These are phyloP conservation scores for Xylaria sp. DNA, from an alignment of 2,329 filamentous ascomycete genomes.

Conservation along the genomic window DNA sequence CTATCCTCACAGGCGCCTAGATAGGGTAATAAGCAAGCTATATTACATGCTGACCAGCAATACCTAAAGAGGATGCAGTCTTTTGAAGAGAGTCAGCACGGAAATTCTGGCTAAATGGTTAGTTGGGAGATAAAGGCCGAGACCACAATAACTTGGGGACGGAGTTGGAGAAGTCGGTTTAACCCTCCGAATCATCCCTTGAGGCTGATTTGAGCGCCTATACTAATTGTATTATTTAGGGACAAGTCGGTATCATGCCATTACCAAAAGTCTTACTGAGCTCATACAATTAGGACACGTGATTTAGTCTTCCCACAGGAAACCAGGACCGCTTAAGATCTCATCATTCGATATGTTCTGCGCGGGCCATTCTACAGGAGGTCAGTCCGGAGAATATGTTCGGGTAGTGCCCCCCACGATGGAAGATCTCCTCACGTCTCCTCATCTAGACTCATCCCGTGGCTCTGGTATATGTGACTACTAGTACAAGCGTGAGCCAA, in stretches of 20 bases:
- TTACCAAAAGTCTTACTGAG: conserved; percentile 4
- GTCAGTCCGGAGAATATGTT: neutral
- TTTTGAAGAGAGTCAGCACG: conserved; percentile 17
- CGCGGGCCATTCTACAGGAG: neutral
- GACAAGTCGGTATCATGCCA: conserved; percentile 2
- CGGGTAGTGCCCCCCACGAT: neutral
- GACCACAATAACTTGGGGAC: conserved; percentile 18
- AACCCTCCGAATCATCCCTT: conserved; percentile 17
- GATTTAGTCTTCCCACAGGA: neutral
- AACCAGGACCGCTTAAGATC: neutral
- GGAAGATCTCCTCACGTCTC: neutral
- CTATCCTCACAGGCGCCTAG: conserved; percentile 16
- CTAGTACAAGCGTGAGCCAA: conserved; percentile 14
- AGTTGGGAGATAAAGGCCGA: conserved; percentile 36
- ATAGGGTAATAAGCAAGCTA: conserved; percentile 38
- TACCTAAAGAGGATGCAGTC: conserved; percentile 6
- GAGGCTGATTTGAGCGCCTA: conserved; percentile 31
- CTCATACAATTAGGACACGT: neutral
- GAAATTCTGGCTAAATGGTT: conserved; percentile 45
- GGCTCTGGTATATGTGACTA: neutral
- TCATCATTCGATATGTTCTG: neutral
- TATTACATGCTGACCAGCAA: conserved; percentile 23
- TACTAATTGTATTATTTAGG: conserved; percentile 16
- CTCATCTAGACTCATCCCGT: neutral
- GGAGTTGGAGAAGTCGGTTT: conserved; percentile 23